A percentile compares a stretch with the other conserved stretches of the same genome.
Conservation (phyloP, 208 protist genomes). For the Leishmania tarentolae region DNA sequence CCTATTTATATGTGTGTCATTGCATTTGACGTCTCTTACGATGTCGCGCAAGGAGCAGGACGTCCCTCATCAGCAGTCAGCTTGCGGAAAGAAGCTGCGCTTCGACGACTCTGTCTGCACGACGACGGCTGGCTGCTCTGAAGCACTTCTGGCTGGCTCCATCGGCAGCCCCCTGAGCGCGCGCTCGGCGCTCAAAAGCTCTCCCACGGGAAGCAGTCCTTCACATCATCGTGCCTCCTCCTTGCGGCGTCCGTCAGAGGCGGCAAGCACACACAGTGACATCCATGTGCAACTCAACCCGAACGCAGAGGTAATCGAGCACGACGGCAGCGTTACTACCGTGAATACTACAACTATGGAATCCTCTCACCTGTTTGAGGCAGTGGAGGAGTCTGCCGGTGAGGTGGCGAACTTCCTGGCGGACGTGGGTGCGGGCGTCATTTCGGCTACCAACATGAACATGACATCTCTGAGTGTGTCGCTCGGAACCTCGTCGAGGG, state of each 20-base stretch:
- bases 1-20: neutral
- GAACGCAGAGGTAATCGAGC: constrained; percentile 33
- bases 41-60: constrained; percentile 13
- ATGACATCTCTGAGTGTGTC: neutral
- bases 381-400: constrained; percentile 19
- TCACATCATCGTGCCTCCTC: constrained; percentile 19
- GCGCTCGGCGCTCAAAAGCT: constrained; percentile 21
- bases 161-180: constrained; percentile 1
- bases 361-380: neutral
- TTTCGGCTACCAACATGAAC: neutral
- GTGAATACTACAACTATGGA: neutral
- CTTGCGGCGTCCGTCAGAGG: constrained; percentile 25
- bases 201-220: neutral
- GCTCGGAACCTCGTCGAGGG: neutral
- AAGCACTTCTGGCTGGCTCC: neutral
- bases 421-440: constrained; percentile 26
- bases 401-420: constrained; percentile 42
- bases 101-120: constrained; percentile 22
- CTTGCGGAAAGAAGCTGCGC: constrained; percentile 29
- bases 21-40: neutral
- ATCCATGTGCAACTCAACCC: constrained; percentile 42
- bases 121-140: neutral
- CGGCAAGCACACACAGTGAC: constrained; percentile 27
- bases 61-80: neutral
- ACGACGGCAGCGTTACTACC: constrained; percentile 34